Base-by-base conservation (phyloP, 2,329 filamentous ascomycete genomes). In the Magnaporthiopsis incrustans region DNA sequence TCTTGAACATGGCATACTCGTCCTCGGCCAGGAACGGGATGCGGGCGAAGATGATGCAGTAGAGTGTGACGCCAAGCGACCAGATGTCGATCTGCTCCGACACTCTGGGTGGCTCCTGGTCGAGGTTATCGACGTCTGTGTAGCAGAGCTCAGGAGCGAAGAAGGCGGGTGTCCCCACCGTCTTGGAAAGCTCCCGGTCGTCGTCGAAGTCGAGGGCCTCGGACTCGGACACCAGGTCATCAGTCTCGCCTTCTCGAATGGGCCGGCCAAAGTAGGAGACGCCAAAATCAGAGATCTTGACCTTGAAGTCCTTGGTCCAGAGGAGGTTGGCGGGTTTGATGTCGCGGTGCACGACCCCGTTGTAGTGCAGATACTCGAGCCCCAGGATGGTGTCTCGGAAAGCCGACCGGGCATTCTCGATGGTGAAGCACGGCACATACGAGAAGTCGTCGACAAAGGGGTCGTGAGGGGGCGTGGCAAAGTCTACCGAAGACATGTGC, bases 221-320 rank as follows among this genome's bases (percentile, higher is more conserved):
- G 0, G 89, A 91, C 73, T 96, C 91, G 4, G 89, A 89, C 25
- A 80, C 87, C 66, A 78, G 88, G 76, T 92, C 89, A 65, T 91
- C 89, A 53, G 87, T 84, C 70, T 96, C 91, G 63, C 90, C 90
- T 60, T 96, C 91, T 56, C 91, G 85, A 65, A 93, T 90, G 1
- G 92, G 92, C 62, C 92, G 87, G 33, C 95, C 95, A 67, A 99
- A 91, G 75, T 98, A 99, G 1, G 95, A 99, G 1, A 99, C 95
- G 38, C 95, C 95, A 78, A 99, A 99, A 73, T 99, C 95, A 6
- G 95, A 98, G 66, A 99, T 99, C 80, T 99, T 99, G 72, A 97
- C 91, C 18, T 89, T 87, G 69, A 93, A 88, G 67, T 92, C 89
- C 70, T 81, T 87, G 62, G 92, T 96, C 80, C 94, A 92, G 8